Evolutionary conservation across 495 filamentous ascomycete genomes (phyloP).

Genomic region (Rostrohypoxylon terebratum): DNA sequence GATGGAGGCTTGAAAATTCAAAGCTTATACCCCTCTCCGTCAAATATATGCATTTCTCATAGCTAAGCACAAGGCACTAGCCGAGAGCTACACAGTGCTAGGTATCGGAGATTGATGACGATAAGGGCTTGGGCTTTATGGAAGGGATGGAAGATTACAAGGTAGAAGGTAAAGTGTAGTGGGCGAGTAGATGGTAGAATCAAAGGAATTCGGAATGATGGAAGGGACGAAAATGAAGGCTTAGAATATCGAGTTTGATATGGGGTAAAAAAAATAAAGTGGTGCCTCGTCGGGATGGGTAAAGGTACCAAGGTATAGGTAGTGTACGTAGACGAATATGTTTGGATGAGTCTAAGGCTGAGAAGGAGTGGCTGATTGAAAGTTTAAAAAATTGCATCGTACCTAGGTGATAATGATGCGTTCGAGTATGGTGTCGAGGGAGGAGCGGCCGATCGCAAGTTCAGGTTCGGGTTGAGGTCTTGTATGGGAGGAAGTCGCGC

Average conservation of each 20-base stretch:
- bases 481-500: slow-evolving; percentile 54
- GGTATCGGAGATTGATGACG: not conserved
- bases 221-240: not conserved
- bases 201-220: not conserved
- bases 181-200: slow-evolving; percentile 20
- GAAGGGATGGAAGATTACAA: slow-evolving; percentile 19
- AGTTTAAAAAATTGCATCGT: slow-evolving; percentile 23
- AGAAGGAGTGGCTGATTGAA: not conserved
- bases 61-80: slow-evolving; percentile 20
- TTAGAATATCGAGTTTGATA: slow-evolving; percentile 37
- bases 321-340: slow-evolving; percentile 14
- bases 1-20: not conserved
- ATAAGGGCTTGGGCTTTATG: slow-evolving; percentile 37
- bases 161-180: slow-evolving; percentile 6
- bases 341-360: slow-evolving; percentile 3
- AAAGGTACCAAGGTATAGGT: slow-evolving; percentile 40
- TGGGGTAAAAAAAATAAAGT: slow-evolving; percentile 37
- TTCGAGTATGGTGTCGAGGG: slow-evolving; percentile 38
- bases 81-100: slow-evolving; percentile 16
- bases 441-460: slow-evolving; percentile 41
- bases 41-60: slow-evolving; percentile 1
- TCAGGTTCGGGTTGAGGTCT: slow-evolving; percentile 37
- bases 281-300: slow-evolving; percentile 21
- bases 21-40: slow-evolving; percentile 32
- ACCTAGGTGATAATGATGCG: slow-evolving; percentile 45